Percentiles rank a stretch among this genome's conserved stretches.
Conservation (phyloP, 768 basidiomycete genomes). For the Collybiopsis confluens region DNA sequence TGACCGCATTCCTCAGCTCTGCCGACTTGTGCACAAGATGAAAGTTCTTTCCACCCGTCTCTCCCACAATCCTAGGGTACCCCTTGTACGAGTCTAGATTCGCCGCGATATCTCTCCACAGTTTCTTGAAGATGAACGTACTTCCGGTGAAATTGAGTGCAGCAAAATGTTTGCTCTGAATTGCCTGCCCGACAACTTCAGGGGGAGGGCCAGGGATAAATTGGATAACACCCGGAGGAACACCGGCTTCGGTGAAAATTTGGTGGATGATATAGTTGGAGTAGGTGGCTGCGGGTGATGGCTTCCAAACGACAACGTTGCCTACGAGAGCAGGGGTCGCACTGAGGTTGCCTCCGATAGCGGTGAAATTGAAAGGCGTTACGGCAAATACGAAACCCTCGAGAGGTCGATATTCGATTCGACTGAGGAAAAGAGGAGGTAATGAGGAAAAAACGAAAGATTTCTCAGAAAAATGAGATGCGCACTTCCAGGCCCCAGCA, state of each 20-base stretch:
- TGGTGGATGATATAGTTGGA: slow-evolving; percentile 91
- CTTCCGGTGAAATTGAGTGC: slow-evolving; percentile 96
- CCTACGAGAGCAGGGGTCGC: slow-evolving; percentile 91
- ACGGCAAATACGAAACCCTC: slow-evolving; percentile 98
- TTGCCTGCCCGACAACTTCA: slow-evolving; percentile 80
- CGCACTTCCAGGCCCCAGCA: slow-evolving; percentile 91
- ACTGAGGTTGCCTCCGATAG: slow-evolving; percentile 94
- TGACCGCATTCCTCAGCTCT: slow-evolving; percentile 83
- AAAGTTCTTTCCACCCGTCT: slow-evolving; percentile 99
- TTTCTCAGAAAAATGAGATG: slow-evolving; percentile 10
- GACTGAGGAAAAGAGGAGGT: slow-evolving; percentile 42
- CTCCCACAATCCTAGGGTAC: slow-evolving; percentile 95
- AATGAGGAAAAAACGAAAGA: background rate
- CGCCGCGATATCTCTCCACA: slow-evolving; percentile 92
- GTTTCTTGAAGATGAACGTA: slow-evolving; percentile 88
- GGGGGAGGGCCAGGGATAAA: slow-evolving; percentile 90
- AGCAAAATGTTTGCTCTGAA: slow-evolving; percentile 75
- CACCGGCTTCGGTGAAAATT: slow-evolving; percentile 89
- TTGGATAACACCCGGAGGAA: slow-evolving; percentile 94
- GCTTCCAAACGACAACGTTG: slow-evolving; percentile 96
- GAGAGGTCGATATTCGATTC: slow-evolving; percentile 93
- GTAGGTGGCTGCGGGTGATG: slow-evolving; percentile 92
- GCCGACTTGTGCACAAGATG: slow-evolving; percentile 88
- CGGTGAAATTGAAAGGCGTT: slow-evolving; percentile 98
- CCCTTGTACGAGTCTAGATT: slow-evolving; percentile 85